Conservation (phyloP, 2,329 filamentous ascomycete genomes). For the Aspergillus vadensis region DNA sequence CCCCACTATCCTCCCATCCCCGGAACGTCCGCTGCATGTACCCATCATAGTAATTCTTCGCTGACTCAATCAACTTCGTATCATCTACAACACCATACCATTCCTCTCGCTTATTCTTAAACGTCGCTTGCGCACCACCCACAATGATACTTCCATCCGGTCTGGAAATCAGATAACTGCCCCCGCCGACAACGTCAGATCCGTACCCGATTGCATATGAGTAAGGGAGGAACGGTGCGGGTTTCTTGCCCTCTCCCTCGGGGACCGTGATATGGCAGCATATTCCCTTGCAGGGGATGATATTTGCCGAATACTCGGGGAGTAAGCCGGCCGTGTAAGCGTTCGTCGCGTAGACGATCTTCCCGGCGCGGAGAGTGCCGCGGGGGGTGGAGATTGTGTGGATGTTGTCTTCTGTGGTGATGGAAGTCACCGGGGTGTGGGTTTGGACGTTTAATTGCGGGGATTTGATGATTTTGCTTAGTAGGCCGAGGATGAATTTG, state of each 20-base stretch:
- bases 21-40: constrained; percentile 43
- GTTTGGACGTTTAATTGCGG: constrained; percentile 57
- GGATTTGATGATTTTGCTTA: constrained; percentile 59
- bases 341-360: constrained; percentile 79
- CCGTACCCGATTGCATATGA: constrained; percentile 60
- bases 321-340: constrained; percentile 78
- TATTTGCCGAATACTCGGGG: constrained; percentile 68
- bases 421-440: constrained; percentile 48
- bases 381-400: constrained; percentile 59
- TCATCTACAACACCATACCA: constrained; percentile 55
- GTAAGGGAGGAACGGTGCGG: constrained; percentile 40
- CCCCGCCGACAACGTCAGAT: constrained; percentile 55
- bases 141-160: constrained; percentile 61
- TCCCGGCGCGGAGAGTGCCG: constrained; percentile 63
- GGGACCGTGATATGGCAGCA: constrained; percentile 40
- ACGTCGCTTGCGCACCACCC: constrained; percentile 60
- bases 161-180: constrained; percentile 62
- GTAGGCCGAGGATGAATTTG: constrained; percentile 73
- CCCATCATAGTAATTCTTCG: constrained; percentile 42
- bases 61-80: constrained; percentile 51
- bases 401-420: constrained; percentile 40
- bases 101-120: constrained; percentile 27
- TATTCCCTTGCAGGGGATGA: constrained; percentile 74
- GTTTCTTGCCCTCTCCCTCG: constrained; percentile 16
- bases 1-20: constrained; percentile 42